Percentiles rank a stretch among this genome's conserved stretches.
phyloP scores from a whole-genome alignment of 2,329 filamentous ascomycete species.

The Aspergillus sp. region DNA sequence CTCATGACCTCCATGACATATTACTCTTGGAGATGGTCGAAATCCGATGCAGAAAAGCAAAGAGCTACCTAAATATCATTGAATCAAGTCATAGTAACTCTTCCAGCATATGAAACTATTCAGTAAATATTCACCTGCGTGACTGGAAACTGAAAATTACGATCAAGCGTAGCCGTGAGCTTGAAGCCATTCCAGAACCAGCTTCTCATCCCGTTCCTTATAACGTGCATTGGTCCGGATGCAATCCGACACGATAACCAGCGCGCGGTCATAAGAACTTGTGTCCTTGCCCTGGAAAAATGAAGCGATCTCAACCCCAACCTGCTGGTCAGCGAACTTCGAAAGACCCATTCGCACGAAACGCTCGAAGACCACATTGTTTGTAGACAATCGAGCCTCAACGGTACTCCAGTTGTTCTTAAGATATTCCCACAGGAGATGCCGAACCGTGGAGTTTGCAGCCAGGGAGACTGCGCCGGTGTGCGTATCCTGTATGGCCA shows the following conservation, averaged over 20 bases:
- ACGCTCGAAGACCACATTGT: constrained; percentile 84
- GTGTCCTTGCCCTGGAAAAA: constrained; percentile 90
- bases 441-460: constrained; percentile 67
- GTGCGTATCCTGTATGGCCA: constrained; percentile 84
- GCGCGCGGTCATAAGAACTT: constrained; percentile 75
- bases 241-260: constrained; percentile 81
- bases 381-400: constrained; percentile 65
- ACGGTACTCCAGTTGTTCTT: constrained; percentile 77
- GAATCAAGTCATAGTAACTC: too few species aligned
- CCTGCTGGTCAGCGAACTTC: constrained; percentile 68
- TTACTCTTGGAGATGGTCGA: too few species aligned
- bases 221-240: constrained; percentile 81
- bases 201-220: constrained; percentile 66
- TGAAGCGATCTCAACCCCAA: constrained; percentile 68
- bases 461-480: constrained; percentile 70
- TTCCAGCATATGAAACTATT: too few species aligned
- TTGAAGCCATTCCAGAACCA: constrained; percentile 74
- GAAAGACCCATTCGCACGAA: constrained; percentile 75
- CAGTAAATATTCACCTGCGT: neutral
- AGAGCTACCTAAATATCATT: too few species aligned
- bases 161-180: constrained; percentile 54
- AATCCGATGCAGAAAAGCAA: too few species aligned
- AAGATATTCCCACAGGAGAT: constrained; percentile 77
- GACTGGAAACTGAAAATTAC: neutral
- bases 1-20: too few species aligned